Evolutionary conservation across 1,139 yeast genomes (phyloP).

Genomic region (Debaryomycetaceae sp.): DNA sequence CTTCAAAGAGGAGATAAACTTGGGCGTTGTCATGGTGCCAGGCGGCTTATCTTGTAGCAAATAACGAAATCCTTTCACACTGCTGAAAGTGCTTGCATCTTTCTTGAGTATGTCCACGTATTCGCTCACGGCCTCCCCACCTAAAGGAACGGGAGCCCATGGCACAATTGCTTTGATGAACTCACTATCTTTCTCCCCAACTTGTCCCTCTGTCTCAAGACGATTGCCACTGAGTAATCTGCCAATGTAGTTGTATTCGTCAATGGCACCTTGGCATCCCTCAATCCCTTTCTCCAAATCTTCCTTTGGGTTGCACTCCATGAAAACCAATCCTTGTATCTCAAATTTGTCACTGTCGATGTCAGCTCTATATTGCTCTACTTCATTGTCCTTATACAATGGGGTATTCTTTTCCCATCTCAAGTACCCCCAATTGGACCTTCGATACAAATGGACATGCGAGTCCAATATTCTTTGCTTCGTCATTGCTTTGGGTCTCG

Average conservation of each 20-base stretch:
- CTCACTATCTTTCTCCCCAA: neutral
- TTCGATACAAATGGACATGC: constrained; percentile 4
- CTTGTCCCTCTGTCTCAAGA: neutral
- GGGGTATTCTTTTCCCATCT: constrained; percentile 2
- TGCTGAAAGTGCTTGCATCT: constrained; percentile 5
- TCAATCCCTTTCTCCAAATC: neutral
- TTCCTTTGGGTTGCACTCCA: constrained; percentile 2
- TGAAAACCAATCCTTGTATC: constrained; percentile 3
- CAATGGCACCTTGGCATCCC: constrained; percentile 2
- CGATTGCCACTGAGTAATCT: neutral
- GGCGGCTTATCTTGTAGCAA: constrained; percentile 38
- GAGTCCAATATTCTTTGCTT: constrained; percentile 2
- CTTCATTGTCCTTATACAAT: constrained; percentile 1
- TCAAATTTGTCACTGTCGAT: neutral
- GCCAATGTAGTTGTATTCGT: constrained; percentile 1
- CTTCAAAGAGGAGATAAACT: constrained; percentile 24
- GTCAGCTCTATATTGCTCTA: neutral
- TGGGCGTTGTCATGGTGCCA: constrained; percentile 21
- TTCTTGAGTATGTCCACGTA: constrained; percentile 8
- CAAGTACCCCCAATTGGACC: constrained; percentile 1
- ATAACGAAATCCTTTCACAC: constrained; percentile 33
- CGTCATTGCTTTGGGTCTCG: neutral
- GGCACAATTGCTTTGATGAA: constrained; percentile 13
- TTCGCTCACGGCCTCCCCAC: constrained; percentile 7
- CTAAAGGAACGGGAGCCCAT: constrained; percentile 16